Evolutionary conservation across 2,329 filamentous ascomycete species (phyloP), one percentile per base, ranked within the genome.

Genomic region (Microsporum audouinii): DNA sequence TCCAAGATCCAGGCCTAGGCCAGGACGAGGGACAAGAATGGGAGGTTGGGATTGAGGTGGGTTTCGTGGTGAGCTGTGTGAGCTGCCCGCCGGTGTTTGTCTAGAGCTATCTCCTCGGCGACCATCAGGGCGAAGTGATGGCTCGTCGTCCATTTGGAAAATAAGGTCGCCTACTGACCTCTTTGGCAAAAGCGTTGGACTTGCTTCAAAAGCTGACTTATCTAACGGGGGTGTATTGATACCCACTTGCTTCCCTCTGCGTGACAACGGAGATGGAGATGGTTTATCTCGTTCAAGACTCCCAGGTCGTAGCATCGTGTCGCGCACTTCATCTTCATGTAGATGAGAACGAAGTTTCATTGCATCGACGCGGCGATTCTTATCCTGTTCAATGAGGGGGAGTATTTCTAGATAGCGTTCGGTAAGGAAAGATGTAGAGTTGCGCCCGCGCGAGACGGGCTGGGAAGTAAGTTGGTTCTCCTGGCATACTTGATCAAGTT

Each of bases 111-210:
- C 51, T 17, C 14, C 31, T 17, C 51, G 29, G 7, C 58, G 56
- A 58, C 23, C 14, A 58, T 29, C 51, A 12, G 51, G 6, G 31
- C 23, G 51, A 27, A 55, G 51, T 7, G 51, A 55, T 34, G 33
- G 33, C 31, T 63, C 62, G 41, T 95, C 91, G 62, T 96, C 92
- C 91, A 96, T 96, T 65, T 89, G 85, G 70, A 96, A 96, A 72
- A 96, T 95, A 60, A 96, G 80, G 66, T 96, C 91, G 41, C 80
- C 80, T 0, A 81, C 77, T 0, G 88, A 91, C 23, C 80, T 80
- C 68, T 84, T 90, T 0, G 87, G 80, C 60, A 83, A 85, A 51
- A 94, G 77, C 17, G 76, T 79, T 0, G 90, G 89, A 61, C 84
- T 89, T 34, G 57, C 39, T 7, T 41, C 36, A 34, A n/a, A 8